A percentile compares a stretch with the other conserved stretches of the same genome.
These are phyloP conservation scores for Calonectria pteridis DNA, from an alignment of 2,329 filamentous ascomycete species.

Conservation along the genomic window DNA sequence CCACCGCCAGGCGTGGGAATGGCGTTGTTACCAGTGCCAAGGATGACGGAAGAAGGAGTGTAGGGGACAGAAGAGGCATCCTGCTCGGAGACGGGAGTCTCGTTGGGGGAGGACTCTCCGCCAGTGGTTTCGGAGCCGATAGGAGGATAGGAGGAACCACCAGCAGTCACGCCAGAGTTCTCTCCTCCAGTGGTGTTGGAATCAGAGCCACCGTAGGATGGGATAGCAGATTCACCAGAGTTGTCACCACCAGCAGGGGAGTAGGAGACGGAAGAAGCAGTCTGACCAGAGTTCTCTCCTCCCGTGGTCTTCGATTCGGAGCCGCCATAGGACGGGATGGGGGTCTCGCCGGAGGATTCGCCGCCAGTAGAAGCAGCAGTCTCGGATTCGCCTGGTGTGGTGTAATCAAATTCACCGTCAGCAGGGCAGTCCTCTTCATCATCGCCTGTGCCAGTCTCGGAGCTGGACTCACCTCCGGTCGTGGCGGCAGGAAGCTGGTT, in stretches of 20 bases:
- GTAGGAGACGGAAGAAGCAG: not conserved
- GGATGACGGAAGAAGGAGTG: constrained; percentile 24
- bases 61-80: not conserved
- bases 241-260: not conserved
- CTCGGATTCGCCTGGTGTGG: not conserved
- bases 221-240: not conserved
- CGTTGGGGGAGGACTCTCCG: constrained; percentile 11
- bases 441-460: constrained; percentile 15
- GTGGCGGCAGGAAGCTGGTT: constrained; percentile 17
- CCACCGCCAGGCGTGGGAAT: constrained; percentile 10
- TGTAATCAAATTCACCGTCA: constrained; percentile 22
- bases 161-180: constrained; percentile 19
- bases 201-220: not conserved
- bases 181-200: constrained; percentile 3
- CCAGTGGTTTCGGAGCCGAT: constrained; percentile 20
- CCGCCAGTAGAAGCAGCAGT: not conserved
- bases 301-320: constrained; percentile 4
- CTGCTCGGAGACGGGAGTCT: constrained; percentile 14
- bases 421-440: constrained; percentile 27
- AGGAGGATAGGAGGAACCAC: constrained; percentile 17
- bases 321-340: constrained; percentile 1
- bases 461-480: constrained; percentile 25
- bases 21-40: constrained; percentile 19
- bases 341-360: constrained; percentile 3
- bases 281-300: not conserved